phyloP scores from a whole-genome alignment of 176 grass and related monocot genomes.

The Melocanna baccifera region DNA sequence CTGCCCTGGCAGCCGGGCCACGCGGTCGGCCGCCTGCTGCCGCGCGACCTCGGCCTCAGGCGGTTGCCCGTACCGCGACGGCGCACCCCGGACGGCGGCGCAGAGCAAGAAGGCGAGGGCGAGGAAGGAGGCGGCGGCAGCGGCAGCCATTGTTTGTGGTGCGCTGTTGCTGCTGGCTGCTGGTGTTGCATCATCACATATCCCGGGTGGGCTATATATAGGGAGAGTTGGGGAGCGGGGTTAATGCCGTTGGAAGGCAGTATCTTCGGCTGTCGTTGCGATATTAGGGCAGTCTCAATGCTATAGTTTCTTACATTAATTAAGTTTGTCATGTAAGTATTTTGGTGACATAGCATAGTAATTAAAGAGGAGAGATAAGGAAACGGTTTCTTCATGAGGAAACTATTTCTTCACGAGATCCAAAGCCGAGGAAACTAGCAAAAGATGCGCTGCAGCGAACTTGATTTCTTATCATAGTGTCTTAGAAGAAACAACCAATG shows the following conservation, averaged over 20 bases:
- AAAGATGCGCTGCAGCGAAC: no score
- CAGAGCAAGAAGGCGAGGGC: slow-evolving; percentile 4
- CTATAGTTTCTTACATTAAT: no score
- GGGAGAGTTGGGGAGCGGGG: not conserved
- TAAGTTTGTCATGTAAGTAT: no score
- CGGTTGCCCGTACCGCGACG: not conserved
- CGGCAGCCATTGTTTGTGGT: slow-evolving; percentile 20
- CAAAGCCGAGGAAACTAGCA: no score
- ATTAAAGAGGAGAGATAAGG: no score
- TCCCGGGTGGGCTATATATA: not conserved
- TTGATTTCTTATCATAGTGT: no score
- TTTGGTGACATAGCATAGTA: no score
- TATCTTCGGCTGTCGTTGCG: not conserved
- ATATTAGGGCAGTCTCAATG: no score
- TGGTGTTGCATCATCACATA: slow-evolving; percentile 16
- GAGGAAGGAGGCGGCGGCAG: not conserved
- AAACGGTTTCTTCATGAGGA: no score
- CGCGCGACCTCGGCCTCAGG: slow-evolving; percentile 19
- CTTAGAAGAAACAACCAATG: no score
- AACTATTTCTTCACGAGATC: no score
- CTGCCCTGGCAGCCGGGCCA: slow-evolving; percentile 71
- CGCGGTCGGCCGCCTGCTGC: slow-evolving; percentile 77
- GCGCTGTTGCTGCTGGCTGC: not conserved
- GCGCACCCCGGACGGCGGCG: not conserved
- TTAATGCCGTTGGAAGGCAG: not conserved